Percentiles rank a stretch among this genome's conserved stretches.
Conservation (phyloP, 1,284 basidiomycete genomes). For the Coniophora puteana region DNA sequence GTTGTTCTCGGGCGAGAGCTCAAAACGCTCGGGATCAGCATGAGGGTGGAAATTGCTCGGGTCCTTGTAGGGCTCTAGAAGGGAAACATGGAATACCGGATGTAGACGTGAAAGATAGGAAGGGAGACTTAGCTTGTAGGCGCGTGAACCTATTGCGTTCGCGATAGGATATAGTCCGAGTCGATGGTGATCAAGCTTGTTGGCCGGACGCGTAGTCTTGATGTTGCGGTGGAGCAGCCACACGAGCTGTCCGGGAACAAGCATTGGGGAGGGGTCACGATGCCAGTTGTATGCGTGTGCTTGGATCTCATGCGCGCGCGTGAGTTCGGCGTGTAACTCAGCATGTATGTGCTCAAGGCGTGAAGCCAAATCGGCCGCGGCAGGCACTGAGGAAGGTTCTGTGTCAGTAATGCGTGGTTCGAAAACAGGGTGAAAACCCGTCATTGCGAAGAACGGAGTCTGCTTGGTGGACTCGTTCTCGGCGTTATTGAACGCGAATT, state of each 20-base stretch:
- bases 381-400: conserved; percentile 17
- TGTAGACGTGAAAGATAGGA: conserved; percentile 27
- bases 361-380: conserved; percentile 17
- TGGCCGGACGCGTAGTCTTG: conserved; percentile 31
- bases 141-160: conserved; percentile 14
- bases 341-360: conserved; percentile 18
- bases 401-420: conserved; percentile 20
- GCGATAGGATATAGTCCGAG: conserved; percentile 36
- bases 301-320: conserved; percentile 22
- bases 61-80: conserved; percentile 31
- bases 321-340: conserved; percentile 24
- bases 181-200: conserved; percentile 33
- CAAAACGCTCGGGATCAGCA: conserved; percentile 18
- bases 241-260: conserved; percentile 31
- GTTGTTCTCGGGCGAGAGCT: conserved; percentile 15
- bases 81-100: conserved; percentile 38
- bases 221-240: conserved; percentile 33
- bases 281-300: conserved; percentile 19
- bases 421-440: conserved; percentile 24
- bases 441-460: conserved; percentile 28
- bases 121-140: conserved; percentile 29
- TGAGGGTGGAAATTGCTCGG: conserved; percentile 19
- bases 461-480: conserved; percentile 11
- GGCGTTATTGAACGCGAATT: conserved; percentile 8
- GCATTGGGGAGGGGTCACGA: conserved; percentile 21